Evolutionary conservation across 106 monocot genomes (phyloP), one percentile per base, ranked within the genome.

Genomic region (Dactylorhiza incarnata): DNA sequence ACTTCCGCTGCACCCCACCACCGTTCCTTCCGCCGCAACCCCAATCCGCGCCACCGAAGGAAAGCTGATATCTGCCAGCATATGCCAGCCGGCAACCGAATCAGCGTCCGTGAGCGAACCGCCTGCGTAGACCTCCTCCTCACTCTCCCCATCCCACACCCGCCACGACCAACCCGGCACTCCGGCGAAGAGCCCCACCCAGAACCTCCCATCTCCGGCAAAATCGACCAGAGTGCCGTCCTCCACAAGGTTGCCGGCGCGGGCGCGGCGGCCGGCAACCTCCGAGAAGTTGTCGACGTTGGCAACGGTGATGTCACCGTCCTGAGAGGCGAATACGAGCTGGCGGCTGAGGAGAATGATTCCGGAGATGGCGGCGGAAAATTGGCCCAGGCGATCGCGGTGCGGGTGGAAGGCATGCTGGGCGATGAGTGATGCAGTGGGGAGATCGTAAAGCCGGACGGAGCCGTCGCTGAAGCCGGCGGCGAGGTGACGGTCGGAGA

Each of bases 101-200:
- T 80, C 78, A 0, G 54, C 47, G 22, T 90, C 87, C 0, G 87
- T 90, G 47, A 90, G 71, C 29, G 76, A 75, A 9, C 86, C 84
- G 1, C 87, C 90, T 0, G 87, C 62, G 55, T 73, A 83, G 9
- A 83, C 29, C 12, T 80, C 49, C 79, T 70, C 76, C 83, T 78
- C 87, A 0, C 73, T 80, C 17, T 53, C 74, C 20, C 76, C 78
- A 24, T 87, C 80, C 90, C 90, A 90, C 56, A 90, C 80, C 5
- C 77, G 82, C 73, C 84, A 71, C 22, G 90, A 86, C 22, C 84
- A 74, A 0, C 87, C 87, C 17, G 90, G 90, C 19, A 86, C 86
- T 16, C 90, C 90, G 45, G 84, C 84, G 65, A 85, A 90, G 24
- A 90, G 80, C 24, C 90, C 90, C 10, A 87, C 82, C 87, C 90